Evolutionary conservation across 164 flowering plant species (phyloP), one percentile per base, ranked within the genome.

Genomic region (Magnolia kwangsiensis): DNA sequence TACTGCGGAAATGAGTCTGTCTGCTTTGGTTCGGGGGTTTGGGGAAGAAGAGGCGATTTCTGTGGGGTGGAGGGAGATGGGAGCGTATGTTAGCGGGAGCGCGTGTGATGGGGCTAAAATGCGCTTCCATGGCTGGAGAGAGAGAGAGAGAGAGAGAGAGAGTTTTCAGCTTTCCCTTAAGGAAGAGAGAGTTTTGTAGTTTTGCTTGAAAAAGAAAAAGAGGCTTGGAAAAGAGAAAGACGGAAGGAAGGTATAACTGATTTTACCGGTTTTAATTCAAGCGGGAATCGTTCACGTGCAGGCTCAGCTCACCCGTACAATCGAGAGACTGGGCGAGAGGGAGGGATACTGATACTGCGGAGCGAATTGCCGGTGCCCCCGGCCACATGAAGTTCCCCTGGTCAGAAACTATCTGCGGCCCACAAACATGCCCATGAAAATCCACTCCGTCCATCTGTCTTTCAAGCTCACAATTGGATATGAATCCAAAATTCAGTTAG

Each of bases 41-140:
- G 21, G 23, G 77, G 45, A 72, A 65, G 72, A 67, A 31, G 31
- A 50, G 23, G 49, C 75, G 68, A 59, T n/a, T 59, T 37, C 66
- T 50, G 50, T 16, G 72, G 31, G 72, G 50, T 7, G 67, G 73
- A 19, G 50, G 20, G 74, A 29, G 61, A 68, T 76, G 51, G 50
- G 83, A 63, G 84, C 78, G 81, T 68, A 82, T 18, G 76, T 70
- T 68, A 37, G 78, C 59, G 9, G 49, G 19, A 31, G 71, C 18
- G 74, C 77, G 84, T 73, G 79, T 21, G 45, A 16, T 51, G 8
- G 72, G 23, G 50, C 77, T 58, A 72, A 79, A 59, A 24, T 61
- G 81, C 24, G 85, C 77, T 63, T 85, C 84, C 87, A 84, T 81
- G 68, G n/a, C 10, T 3, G 11, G 8, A 14, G 61, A 27, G 63